Conservation (phyloP, 352 stramenopile genomes). For the Phytopythium chamaehyphon region DNA sequence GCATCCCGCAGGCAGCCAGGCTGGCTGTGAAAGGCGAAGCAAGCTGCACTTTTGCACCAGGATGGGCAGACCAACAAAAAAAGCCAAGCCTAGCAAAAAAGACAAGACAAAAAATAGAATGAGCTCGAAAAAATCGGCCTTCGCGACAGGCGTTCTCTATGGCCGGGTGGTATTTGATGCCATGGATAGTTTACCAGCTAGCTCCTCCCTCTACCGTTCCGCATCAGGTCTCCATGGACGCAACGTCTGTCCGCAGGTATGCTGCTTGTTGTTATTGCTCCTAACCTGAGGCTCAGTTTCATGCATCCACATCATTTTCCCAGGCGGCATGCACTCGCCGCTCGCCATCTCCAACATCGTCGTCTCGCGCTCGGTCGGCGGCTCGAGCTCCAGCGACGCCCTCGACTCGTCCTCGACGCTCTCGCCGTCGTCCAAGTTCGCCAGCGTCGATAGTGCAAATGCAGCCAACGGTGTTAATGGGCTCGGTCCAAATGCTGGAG, state of each 20-base stretch:
- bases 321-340: slow-evolving; percentile 40
- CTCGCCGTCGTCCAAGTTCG: slow-evolving; percentile 11
- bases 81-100: no score
- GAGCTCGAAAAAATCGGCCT: slow-evolving; percentile 1
- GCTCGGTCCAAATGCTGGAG: slow-evolving; percentile 13
- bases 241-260: no score
- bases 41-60: not conserved
- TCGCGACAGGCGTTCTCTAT: slow-evolving; percentile 14
- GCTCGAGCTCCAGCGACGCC: slow-evolving; percentile 23
- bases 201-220: slow-evolving; percentile 5
- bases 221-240: not conserved
- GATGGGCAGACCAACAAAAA: not conserved
- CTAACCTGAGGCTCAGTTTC: no score
- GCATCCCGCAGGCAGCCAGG: no score
- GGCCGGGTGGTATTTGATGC: slow-evolving; percentile 26
- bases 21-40: no score
- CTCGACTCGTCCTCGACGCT: slow-evolving; percentile 26
- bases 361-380: slow-evolving; percentile 35
- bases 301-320: slow-evolving; percentile 16
- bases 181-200: slow-evolving; percentile 10
- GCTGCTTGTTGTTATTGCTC: no score
- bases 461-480: not conserved
- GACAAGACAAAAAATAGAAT: slow-evolving; percentile 4
- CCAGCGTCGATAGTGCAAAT: not conserved
- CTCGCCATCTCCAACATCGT: slow-evolving; percentile 68